Base-by-base conservation (phyloP, 352 stramenopile genomes). In the Pythium volutum region DNA sequence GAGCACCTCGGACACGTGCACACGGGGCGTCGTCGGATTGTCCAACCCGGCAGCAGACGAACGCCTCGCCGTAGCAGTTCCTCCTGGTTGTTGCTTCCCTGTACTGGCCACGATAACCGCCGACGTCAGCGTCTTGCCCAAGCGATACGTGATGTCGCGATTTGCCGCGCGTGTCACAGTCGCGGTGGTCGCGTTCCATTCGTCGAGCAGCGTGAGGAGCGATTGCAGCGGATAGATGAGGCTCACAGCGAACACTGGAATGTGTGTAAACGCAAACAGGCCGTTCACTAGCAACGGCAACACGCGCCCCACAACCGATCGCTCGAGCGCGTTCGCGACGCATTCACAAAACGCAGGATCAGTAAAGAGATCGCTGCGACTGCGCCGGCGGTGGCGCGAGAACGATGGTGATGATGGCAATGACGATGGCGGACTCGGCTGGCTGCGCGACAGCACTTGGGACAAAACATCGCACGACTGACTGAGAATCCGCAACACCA, bases 191-290 rank as follows among this genome's bases (percentile, higher is more conserved):
- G 15, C 41, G 29, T 71, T 71, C 51, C 57, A 71, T 20, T 62
- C 26, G 23, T 66, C 64, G 1, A 71, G 34, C 1, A 66, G 39
- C 18, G 46, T 58, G 0, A 55, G 43, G 2, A 68, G 4, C n/a
- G 55, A 41, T 18, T 34, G 47, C 6, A 73, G 27, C 16, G 50
- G 38, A 4, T 22, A 29, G 2, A 56, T 20, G 25, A 73, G 38
- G 10, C n/a, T 45, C 1, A 63, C 55, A 26, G 66, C 66, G 34
- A 73, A 65, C 8, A 23, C 59, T 22, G 66, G 66, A 2, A 66
- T n/a, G 0, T 55, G 48, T 0, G 49, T 22, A 22, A 73, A 67
- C 22, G 34, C 20, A 7, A 46, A 23, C 22, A 71, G 23, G 2
- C 34, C 47, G 20, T 51, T 36, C 4, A 71, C 29, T 1, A 71